Base-by-base conservation (phyloP, 768 basidiomycete species). In the Suillus tomentosus region DNA sequence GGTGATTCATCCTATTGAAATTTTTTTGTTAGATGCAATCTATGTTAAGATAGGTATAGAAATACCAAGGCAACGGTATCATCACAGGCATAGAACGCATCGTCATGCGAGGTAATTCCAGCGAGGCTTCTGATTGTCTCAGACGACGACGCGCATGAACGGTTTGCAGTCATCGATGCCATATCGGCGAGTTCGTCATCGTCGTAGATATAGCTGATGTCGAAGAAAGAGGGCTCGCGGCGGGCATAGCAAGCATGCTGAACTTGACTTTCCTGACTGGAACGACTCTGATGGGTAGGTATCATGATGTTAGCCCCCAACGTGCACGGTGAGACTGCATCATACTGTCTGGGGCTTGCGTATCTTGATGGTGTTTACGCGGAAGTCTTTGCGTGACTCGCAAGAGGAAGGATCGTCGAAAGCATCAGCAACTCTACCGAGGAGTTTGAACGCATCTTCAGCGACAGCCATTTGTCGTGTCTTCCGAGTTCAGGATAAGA, bases 361-460 rank as follows among this genome's bases (percentile, higher is more conserved):
- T 55, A 71, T 65, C 64, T 66, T 67, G 67, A 72, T 71, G 22
- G 69, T 64, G 48, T 69, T 71, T 8, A 73, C 65, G 40, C 69
- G 51, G 14, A 68, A 51, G 0, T 66, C 70, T 65, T 67, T 74
- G 64, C 71, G 64, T 19, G 31, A 51, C 58, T 69, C 67, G 62
- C 65, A 63, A 42, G 62, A 39, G 8, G 69, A 54, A 1, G 73
- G 73, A 56, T 69, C 58, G 57, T 74, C 73, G 47, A 76, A 74
- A 37, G 73, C 73, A 24, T 74, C 74, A 22, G 73, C 74, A 1
- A 74, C 66, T 58, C 71, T 67, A 59, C 65, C 73, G 2, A 74
- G 70, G 40, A 74, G 64, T 59, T 66, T 65, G 1, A 76, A 13
- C 0, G 64, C 71, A 27, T 74, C 71, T 39, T 67, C 67, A 34